Evolutionary conservation across 139 green algal genomes (phyloP).

Genomic region (Ettlia oleoabundans): DNA sequence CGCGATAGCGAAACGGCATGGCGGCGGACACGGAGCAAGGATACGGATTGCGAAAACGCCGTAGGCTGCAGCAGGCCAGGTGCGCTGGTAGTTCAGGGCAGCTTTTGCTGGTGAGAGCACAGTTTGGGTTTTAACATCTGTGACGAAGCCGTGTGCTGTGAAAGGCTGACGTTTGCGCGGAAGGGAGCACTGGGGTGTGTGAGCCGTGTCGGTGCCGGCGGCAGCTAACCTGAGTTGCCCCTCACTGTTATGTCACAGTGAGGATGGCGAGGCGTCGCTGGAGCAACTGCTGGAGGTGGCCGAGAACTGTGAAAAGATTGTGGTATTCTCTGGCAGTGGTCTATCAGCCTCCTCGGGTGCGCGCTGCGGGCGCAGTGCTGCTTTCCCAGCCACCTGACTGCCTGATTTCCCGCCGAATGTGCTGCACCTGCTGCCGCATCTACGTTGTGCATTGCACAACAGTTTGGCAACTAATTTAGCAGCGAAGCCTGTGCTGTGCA

Average conservation of each 20-base stretch:
- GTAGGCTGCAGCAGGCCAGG: not conserved
- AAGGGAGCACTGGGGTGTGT: too few relatives aligned
- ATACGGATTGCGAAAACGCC: not conserved
- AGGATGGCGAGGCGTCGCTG: not conserved
- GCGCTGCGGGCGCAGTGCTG: not conserved
- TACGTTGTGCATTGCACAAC: not conserved
- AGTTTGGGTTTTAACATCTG: too few relatives aligned
- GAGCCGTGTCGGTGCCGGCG: too few relatives aligned
- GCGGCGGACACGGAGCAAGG: not conserved
- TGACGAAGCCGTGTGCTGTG: too few relatives aligned
- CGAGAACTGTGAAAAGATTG: conserved; percentile 39
- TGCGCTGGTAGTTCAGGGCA: too few relatives aligned
- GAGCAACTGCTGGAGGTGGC: conserved; percentile 23
- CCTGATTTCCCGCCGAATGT: too few relatives aligned
- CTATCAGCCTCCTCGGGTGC: conserved; percentile 81
- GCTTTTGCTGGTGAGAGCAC: too few relatives aligned
- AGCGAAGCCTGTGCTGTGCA: too few relatives aligned
- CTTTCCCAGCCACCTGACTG: too few relatives aligned
- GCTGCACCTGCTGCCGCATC: not conserved
- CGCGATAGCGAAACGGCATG: not conserved
- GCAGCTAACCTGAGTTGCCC: too few relatives aligned
- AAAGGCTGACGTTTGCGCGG: too few relatives aligned
- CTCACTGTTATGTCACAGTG: too few relatives aligned
- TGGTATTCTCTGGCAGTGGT: conserved; percentile 89
- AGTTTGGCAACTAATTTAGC: not conserved